Percentiles rank a stretch among this genome's conserved stretches.
Evolutionary conservation across 805 yeast species (phyloP).

Genomic region (Spathaspora boniae): DNA sequence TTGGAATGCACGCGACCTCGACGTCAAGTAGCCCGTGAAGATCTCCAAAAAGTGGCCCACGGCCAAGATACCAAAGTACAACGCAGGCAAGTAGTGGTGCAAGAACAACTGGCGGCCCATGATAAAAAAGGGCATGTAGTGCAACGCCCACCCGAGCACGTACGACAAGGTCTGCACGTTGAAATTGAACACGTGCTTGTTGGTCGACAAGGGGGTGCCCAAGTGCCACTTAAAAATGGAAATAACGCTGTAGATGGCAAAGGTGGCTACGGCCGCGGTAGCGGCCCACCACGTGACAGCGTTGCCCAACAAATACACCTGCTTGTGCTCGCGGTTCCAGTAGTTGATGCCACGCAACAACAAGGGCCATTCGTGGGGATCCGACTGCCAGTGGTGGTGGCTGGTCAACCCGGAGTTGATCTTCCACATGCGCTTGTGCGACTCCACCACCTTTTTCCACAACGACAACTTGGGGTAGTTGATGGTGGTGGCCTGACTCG

Average conservation of each 20-base stretch:
- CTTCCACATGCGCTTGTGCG: constrained; percentile 74
- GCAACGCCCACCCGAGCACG: constrained; percentile 67
- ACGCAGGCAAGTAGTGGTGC: constrained; percentile 91
- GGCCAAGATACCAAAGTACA: constrained; percentile 80
- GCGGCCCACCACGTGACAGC: constrained; percentile 79
- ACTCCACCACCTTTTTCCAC: constrained; percentile 58
- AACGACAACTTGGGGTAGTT: constrained; percentile 54
- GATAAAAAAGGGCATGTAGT: constrained; percentile 70
- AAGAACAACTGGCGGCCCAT: constrained; percentile 93
- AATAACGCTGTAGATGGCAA: constrained; percentile 46
- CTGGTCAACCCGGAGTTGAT: constrained; percentile 66
- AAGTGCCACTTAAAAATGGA: constrained; percentile 62
- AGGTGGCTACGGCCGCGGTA: constrained; percentile 49
- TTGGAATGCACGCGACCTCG: constrained; percentile 38
- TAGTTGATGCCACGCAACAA: constrained; percentile 76
- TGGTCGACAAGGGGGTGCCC: constrained; percentile 39
- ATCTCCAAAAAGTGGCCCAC: constrained; percentile 67
- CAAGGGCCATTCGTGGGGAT: constrained; percentile 73
- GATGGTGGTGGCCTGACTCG: constrained; percentile 19
- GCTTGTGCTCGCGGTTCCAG: constrained; percentile 62
- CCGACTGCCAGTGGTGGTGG: constrained; percentile 68
- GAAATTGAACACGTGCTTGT: constrained; percentile 58
- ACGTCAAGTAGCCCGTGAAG: constrained; percentile 38
- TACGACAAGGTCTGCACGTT: constrained; percentile 61
- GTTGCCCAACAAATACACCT: constrained; percentile 72